Evolutionary conservation across 495 filamentous ascomycete species (phyloP).

Genomic region (Talaromyces ruber): DNA sequence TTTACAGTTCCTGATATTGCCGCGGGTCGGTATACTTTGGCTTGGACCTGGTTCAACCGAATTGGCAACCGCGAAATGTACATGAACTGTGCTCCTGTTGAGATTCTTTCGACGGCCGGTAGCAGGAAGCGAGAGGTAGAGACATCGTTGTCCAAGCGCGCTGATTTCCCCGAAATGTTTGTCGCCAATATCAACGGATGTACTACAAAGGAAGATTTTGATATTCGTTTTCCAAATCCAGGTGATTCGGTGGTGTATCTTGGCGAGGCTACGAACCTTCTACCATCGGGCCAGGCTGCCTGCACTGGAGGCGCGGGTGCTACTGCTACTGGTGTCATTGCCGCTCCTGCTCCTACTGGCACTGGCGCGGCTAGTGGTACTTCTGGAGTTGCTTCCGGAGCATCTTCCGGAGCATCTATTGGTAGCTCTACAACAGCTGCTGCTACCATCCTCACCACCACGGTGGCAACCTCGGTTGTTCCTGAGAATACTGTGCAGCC

Average conservation of each 20-base stretch:
- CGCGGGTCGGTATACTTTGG: slow-evolving; percentile 55
- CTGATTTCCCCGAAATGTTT: slow-evolving; percentile 67
- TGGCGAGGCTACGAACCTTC: slow-evolving; percentile 20
- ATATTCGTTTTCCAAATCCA: slow-evolving; percentile 65
- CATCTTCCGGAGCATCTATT: background rate
- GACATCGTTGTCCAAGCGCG: slow-evolving; percentile 18
- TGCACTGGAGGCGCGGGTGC: slow-evolving; percentile 18
- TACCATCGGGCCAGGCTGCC: slow-evolving; percentile 15
- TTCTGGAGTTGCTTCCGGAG: slow-evolving; percentile 6
- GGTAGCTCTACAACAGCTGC: background rate
- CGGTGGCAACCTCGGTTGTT: slow-evolving; percentile 4
- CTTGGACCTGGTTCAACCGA: slow-evolving; percentile 90
- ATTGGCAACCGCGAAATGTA: slow-evolving; percentile 88
- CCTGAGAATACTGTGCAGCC: slow-evolving; percentile 3
- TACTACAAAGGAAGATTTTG: slow-evolving; percentile 46
- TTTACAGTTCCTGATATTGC: slow-evolving; percentile 38
- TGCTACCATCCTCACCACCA: slow-evolving; percentile 8
- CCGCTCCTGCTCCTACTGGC: slow-evolving; percentile 10
- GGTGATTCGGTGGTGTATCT: slow-evolving; percentile 48
- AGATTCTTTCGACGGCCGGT: slow-evolving; percentile 41
- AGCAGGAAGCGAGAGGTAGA: slow-evolving; percentile 24
- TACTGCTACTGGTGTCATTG: slow-evolving; percentile 6
- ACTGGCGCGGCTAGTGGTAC: slow-evolving; percentile 12
- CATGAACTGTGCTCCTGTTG: slow-evolving; percentile 82
- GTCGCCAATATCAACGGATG: slow-evolving; percentile 65